A percentile compares a stretch with the other conserved stretches of the same genome.
Conservation (phyloP, 2,329 filamentous ascomycete species). For the Neonectria hederae region DNA sequence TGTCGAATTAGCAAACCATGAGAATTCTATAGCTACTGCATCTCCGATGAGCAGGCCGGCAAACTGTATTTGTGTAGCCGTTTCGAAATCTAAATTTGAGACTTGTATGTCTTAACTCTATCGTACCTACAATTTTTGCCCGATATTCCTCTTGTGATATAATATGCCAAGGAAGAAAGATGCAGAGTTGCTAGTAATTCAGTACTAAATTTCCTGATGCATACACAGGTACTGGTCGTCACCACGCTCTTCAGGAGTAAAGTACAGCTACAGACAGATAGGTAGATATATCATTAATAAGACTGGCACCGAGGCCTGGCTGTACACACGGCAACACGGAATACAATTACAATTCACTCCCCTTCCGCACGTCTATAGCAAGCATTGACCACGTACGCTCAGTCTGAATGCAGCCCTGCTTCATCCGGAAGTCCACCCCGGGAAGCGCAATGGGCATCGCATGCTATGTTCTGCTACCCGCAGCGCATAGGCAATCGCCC, state of each 20-base stretch:
- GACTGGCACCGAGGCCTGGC: constrained; percentile 42
- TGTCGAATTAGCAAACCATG: neutral
- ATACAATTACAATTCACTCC: constrained; percentile 55
- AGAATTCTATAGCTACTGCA: neutral
- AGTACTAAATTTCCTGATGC: neutral
- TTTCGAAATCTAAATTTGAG: neutral
- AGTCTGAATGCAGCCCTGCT: constrained; percentile 33
- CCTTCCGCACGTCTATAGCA: constrained; percentile 50
- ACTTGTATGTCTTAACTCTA: too few species aligned
- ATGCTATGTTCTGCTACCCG: constrained; percentile 28
- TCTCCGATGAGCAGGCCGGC: neutral
- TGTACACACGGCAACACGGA: constrained; percentile 51
- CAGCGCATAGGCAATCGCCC: constrained; percentile 19
- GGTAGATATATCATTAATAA: constrained; percentile 45
- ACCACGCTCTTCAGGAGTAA: neutral
- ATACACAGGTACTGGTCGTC: neutral
- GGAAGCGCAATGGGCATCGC: constrained; percentile 29
- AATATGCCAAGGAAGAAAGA: too few species aligned
- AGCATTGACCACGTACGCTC: constrained; percentile 40
- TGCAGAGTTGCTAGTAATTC: too few species aligned
- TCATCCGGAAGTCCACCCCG: constrained; percentile 28
- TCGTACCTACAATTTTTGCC: too few species aligned
- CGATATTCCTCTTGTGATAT: too few species aligned
- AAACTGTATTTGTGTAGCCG: neutral
- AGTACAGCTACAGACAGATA: constrained; percentile 6